A percentile compares a stretch with the other conserved stretches of the same genome.
These are phyloP conservation scores for Carex myosuroides DNA, from an alignment of 176 grass and related monocot species.

Conservation along the genomic window DNA sequence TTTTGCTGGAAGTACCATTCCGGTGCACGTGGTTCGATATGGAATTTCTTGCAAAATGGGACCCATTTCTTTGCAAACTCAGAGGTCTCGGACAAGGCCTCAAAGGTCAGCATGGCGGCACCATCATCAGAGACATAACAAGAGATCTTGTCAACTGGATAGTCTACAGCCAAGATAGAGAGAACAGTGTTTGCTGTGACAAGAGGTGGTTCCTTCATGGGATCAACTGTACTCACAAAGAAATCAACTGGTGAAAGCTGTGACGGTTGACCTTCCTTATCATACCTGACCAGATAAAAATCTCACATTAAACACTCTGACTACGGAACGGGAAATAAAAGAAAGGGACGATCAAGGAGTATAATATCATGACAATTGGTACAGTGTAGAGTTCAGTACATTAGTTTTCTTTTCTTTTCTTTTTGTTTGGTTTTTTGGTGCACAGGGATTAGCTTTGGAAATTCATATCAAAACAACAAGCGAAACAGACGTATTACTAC, in stretches of 20 bases:
- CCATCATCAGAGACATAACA: conserved; percentile 98
- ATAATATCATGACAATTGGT: not conserved
- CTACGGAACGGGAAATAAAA: not conserved
- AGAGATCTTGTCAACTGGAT: conserved; percentile 77
- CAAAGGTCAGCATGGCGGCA: conserved; percentile 88
- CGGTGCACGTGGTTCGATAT: conserved; percentile 71
- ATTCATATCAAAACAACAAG: not conserved
- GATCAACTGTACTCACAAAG: conserved; percentile 94
- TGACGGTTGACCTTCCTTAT: conserved; percentile 73
- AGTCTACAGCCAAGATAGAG: conserved; percentile 83
- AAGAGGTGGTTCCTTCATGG: conserved; percentile 80
- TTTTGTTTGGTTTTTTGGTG: not conserved
- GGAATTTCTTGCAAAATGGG: conserved; percentile 81
- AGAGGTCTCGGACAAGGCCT: conserved; percentile 89
- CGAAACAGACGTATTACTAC: not conserved
- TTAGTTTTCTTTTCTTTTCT: not conserved
- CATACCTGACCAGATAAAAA: conserved; percentile 55
- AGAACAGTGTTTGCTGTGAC: conserved; percentile 97
- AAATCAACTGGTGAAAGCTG: conserved; percentile 71
- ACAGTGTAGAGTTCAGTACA: not conserved
- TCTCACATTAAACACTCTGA: conserved; percentile 15
- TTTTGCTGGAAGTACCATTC: conserved; percentile 92
- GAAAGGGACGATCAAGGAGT: not conserved
- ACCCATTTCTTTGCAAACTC: conserved; percentile 99
- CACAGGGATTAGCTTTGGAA: not conserved